Percentiles rank a stretch among this genome's conserved stretches.
These are phyloP conservation scores for Epichloe glyceriae DNA, from an alignment of 2,329 filamentous ascomycete genomes.

Conservation along the genomic window DNA sequence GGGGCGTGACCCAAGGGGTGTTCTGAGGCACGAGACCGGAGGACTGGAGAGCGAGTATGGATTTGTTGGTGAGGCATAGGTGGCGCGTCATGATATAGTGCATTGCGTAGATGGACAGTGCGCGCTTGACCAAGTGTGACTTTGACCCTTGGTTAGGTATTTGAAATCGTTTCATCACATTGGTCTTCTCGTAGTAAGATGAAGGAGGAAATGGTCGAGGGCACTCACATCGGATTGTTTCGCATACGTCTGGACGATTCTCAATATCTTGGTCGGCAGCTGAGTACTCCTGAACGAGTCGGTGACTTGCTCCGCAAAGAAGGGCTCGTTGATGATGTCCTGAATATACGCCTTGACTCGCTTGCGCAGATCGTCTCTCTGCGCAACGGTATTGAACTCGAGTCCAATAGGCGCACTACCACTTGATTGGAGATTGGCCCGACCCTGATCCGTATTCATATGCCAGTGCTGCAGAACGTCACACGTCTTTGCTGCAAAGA, in stretches of 20 bases:
- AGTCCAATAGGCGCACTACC: constrained; percentile 38
- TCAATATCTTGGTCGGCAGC: constrained; percentile 33
- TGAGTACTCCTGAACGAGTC: constrained; percentile 30
- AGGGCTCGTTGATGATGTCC: constrained; percentile 33
- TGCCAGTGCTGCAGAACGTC: constrained; percentile 41
- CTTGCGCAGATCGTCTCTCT: constrained; percentile 33
- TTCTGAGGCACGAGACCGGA: constrained; percentile 32
- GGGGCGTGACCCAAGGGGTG: constrained; percentile 33
- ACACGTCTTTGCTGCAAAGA: constrained; percentile 35
- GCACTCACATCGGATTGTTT: constrained; percentile 29
- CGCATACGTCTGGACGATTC: constrained; percentile 35
- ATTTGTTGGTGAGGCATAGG: constrained; percentile 34
- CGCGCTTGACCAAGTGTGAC: constrained; percentile 37
- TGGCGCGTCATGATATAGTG: constrained; percentile 45
- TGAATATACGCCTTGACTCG: constrained; percentile 35
- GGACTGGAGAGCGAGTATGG: constrained; percentile 27
- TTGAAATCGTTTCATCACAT: not conserved
- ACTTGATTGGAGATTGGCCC: constrained; percentile 27
- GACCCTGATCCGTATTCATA: constrained; percentile 22
- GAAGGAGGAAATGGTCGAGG: not conserved
- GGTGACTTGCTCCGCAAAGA: constrained; percentile 37
- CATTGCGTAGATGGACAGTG: constrained; percentile 41
- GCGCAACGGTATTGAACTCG: constrained; percentile 27
- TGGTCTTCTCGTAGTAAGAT: not conserved
- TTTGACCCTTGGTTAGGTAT: constrained; percentile 9